Percentiles rank a stretch among this genome's conserved stretches.
Evolutionary conservation across 1,284 basidiomycete species (phyloP).

Genomic region (Cutaneotrichosporon sp.): DNA sequence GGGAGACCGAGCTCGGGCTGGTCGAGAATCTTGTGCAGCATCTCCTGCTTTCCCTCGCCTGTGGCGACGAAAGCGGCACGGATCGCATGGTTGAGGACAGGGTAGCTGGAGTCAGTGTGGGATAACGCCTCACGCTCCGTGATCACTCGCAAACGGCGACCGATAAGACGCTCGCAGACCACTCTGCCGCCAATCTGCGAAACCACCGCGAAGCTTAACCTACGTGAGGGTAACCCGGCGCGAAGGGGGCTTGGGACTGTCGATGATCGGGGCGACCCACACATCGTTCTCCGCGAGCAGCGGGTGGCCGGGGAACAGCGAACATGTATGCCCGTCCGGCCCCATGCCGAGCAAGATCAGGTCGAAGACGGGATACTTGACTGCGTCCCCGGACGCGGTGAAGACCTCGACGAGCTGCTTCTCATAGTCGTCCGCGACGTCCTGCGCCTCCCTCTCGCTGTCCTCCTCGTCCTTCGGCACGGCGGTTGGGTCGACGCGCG

Average conservation of each 20-base stretch:
- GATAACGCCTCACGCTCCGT: no score
- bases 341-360: slow-evolving; percentile 91
- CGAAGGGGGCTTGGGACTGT: slow-evolving; percentile 90
- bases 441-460: slow-evolving; percentile 60
- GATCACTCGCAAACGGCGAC: no score
- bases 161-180: no score
- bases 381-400: slow-evolving; percentile 79
- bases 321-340: slow-evolving; percentile 93
- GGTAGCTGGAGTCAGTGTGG: slow-evolving; percentile 52
- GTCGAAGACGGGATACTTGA: slow-evolving; percentile 91
- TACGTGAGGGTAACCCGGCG: slow-evolving; percentile 68
- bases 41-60: slow-evolving; percentile 78
- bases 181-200: no score
- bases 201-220: no score
- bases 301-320: slow-evolving; percentile 88
- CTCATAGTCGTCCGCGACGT: slow-evolving; percentile 88
- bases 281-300: slow-evolving; percentile 78
- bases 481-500: slow-evolving; percentile 33
- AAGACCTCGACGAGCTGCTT: slow-evolving; percentile 87
- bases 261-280: slow-evolving; percentile 91
- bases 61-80: slow-evolving; percentile 81
- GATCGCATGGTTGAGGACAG: slow-evolving; percentile 86
- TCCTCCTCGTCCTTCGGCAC: slow-evolving; percentile 47
- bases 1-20: slow-evolving; percentile 75
- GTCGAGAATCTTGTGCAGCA: slow-evolving; percentile 70